Evolutionary conservation across 1,284 basidiomycete species (phyloP).

Genomic region (Ganoderma lingzhi): DNA sequence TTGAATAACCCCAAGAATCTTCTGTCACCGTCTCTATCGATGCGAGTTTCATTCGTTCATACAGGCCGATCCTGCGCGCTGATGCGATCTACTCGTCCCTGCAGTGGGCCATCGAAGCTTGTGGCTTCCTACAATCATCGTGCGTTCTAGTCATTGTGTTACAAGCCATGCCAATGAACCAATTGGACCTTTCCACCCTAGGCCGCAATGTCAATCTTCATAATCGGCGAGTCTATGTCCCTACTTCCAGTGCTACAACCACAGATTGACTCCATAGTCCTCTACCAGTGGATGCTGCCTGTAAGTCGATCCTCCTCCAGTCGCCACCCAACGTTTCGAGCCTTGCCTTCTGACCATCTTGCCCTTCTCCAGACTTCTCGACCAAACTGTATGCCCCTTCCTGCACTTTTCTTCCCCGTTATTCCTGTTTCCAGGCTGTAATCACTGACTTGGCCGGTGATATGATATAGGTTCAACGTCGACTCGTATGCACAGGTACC

Average conservation of each 20-base stretch:
- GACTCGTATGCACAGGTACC: constrained; percentile 25
- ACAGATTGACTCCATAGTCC: neutral
- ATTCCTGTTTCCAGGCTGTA: too few species aligned
- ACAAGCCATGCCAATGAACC: neutral
- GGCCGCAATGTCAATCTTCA: constrained; percentile 24
- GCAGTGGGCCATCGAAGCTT: constrained; percentile 27
- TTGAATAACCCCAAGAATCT: constrained; percentile 22
- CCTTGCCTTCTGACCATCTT: neutral
- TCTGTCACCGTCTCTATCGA: constrained; percentile 33
- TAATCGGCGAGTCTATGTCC: constrained; percentile 17
- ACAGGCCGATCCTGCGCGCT: too few species aligned
- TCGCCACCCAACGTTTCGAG: too few species aligned
- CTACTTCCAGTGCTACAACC: neutral
- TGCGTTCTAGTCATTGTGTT: constrained; percentile 9
- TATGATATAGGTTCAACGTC: constrained; percentile 21
- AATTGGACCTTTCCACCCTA: neutral
- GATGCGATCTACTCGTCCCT: neutral
- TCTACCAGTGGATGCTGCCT: constrained; percentile 29
- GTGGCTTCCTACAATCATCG: constrained; percentile 31
- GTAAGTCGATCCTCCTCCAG: constrained; percentile 20
- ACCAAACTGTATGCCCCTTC: constrained; percentile 26
- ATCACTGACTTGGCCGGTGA: neutral
- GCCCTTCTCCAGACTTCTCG: constrained; percentile 28
- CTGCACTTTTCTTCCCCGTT: neutral
- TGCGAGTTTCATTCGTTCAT: constrained; percentile 19